Percentiles rank a stretch among this genome's conserved stretches.
These are phyloP conservation scores for Cyclotella kingstonii DNA, from an alignment of 108 stramenopile species.

Conservation along the genomic window DNA sequence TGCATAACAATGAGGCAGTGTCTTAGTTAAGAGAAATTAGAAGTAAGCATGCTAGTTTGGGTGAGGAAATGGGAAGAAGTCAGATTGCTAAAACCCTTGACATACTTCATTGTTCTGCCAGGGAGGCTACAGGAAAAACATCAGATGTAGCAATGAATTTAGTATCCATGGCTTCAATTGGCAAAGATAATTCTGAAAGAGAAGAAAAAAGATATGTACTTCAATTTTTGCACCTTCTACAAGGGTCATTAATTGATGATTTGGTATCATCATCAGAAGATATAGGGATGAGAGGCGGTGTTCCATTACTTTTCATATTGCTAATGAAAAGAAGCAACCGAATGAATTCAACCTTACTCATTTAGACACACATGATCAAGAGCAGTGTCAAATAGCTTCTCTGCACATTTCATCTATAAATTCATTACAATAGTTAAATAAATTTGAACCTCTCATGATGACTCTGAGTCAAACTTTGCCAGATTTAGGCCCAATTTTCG, in stretches of 20 bases:
- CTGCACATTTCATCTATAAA: not conserved
- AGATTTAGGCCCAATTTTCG: slow-evolving; percentile 39
- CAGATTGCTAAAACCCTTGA: no score
- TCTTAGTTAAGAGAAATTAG: slow-evolving; percentile 51
- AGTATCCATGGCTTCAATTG: not conserved
- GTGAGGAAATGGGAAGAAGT: no score
- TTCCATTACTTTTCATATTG: slow-evolving; percentile 48
- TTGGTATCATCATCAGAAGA: slow-evolving; percentile 57
- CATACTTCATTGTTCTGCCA: no score
- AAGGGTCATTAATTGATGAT: slow-evolving; percentile 63
- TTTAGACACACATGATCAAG: not conserved
- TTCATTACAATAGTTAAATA: no score
- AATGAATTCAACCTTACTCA: no score
- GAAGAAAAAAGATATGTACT: slow-evolving; percentile 19
- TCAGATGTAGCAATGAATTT: no score
- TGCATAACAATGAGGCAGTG: slow-evolving; percentile 64
- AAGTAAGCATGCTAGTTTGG: slow-evolving; percentile 39
- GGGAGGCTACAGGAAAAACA: not conserved
- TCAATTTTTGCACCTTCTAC: slow-evolving; percentile 36
- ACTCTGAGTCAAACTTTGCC: slow-evolving; percentile 28
- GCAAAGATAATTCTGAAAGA: no score
- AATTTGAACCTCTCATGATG: slow-evolving; percentile 9
- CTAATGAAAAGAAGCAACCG: slow-evolving; percentile 17
- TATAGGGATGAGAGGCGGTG: slow-evolving; percentile 63
- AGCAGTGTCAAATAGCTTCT: not conserved